Evolutionary conservation across 129 eudicot genomes (phyloP), one percentile per base, ranked within the genome.

Genomic region (Escallonia herrerae): DNA sequence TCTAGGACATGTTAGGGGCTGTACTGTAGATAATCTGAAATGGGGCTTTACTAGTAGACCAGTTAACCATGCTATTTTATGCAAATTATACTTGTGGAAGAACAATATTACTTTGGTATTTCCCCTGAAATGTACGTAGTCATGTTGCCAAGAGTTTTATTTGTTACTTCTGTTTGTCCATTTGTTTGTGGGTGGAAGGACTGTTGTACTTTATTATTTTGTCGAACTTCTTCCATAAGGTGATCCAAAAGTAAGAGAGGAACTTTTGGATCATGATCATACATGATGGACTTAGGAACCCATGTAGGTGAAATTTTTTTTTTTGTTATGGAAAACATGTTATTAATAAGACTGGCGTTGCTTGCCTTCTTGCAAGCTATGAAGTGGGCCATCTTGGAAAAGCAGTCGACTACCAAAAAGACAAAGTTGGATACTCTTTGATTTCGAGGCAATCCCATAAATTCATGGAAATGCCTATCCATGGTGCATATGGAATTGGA

Each of bases 401-500:
- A n/a, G 2, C 15, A 49, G n/a, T 69, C 66, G 5, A 69, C 74
- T 50, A 69, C 74, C 1, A 69, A n/a, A 39, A 60, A 59, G 5
- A 69, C 49, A n/a, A 12, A 68, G 45, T 56, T 46, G 2, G 14
- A 14, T 6, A 22, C 40, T 0, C 73, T 3, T 45, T 68, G 64
- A 6, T 43, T 68, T 2, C 55, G 64, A 2, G 64, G 43, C 61
- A 61, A 8, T 22, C 10, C 44, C 48, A 44, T 33, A 64, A 64
- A 4, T n/a, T n/a, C n/a, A n/a, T n/a, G n/a, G n/a, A n/a, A n/a
- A n/a, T n/a, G n/a, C n/a, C n/a, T n/a, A n/a, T 68, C 73, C 65
- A 56, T 43, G 3, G 40, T 42, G 6, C 59, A 2, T 58, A 4
- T 2, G 50, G 58, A 2, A 57, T 47, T 2, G 13, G 58, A 6